A percentile compares a stretch with the other conserved stretches of the same genome.
Evolutionary conservation across 371 early-diverging fungal species (phyloP).

Genomic region (Quaeritorhiza haematococci): DNA sequence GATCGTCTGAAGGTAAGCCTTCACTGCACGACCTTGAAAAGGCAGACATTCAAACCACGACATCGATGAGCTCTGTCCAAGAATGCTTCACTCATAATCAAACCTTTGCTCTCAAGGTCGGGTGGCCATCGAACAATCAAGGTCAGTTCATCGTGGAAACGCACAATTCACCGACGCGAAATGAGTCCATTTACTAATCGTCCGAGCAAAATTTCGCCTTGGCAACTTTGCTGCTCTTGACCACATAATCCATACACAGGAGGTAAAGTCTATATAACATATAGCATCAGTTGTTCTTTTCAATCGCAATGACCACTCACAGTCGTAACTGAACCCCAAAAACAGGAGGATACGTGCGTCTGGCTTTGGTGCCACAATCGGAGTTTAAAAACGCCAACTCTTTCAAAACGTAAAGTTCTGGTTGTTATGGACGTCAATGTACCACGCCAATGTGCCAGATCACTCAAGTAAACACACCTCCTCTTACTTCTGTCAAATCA

Average conservation of each 20-base stretch:
- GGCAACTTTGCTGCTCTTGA: not conserved
- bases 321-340: too few species aligned
- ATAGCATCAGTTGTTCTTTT: too few species aligned
- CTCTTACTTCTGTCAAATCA: not conserved
- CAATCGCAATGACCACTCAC: too few species aligned
- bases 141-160: not conserved
- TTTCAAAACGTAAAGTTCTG: not conserved
- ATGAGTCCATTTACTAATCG: too few species aligned
- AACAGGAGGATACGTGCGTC: constrained; percentile 12
- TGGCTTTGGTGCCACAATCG: constrained; percentile 6
- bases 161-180: not conserved
- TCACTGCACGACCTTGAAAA: not conserved
- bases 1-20: constrained; percentile 4
- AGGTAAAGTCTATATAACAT: too few species aligned
- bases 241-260: too few species aligned
- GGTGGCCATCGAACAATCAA: constrained; percentile 7
- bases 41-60: not conserved
- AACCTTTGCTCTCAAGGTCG: constrained; percentile 6
- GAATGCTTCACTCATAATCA: not conserved
- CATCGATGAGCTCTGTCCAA: not conserved
- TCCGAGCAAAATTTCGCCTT: not conserved
- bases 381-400: not conserved
- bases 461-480: not conserved
- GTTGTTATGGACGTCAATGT: not conserved
- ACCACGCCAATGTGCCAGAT: not conserved